Conservation (phyloP, 2,329 filamentous ascomycete genomes). For the Bipolaris oryzae region DNA sequence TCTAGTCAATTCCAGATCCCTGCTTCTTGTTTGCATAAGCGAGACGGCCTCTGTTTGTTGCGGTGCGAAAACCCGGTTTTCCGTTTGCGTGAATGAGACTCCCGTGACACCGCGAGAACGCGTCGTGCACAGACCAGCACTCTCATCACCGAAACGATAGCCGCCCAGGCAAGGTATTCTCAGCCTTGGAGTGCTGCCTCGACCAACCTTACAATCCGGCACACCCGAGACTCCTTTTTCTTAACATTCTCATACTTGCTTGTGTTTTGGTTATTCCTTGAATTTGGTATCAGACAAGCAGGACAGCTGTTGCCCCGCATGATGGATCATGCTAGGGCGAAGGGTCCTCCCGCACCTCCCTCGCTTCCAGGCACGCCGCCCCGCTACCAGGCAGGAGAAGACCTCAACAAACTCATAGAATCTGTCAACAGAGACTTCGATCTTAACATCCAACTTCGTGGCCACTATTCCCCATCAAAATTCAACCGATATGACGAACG, state of each 20-base stretch:
- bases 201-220: neutral
- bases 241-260: neutral
- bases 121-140: constrained; percentile 22
- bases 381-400: constrained; percentile 11
- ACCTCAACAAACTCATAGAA: constrained; percentile 25
- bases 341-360: constrained; percentile 16
- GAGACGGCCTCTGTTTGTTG: neutral
- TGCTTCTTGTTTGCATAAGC: neutral
- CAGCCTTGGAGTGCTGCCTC: constrained; percentile 17
- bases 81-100: constrained; percentile 5
- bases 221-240: neutral
- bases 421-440: constrained; percentile 30
- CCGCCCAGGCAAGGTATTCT: constrained; percentile 32
- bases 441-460: constrained; percentile 25
- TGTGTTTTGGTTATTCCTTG: neutral
- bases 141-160: constrained; percentile 18
- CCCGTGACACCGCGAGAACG: constrained; percentile 33
- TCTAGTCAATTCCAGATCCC: neutral
- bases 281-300: neutral
- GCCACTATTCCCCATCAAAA: constrained; percentile 31
- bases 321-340: constrained; percentile 3
- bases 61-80: neutral
- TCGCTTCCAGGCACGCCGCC: constrained; percentile 20
- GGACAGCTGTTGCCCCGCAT: constrained; percentile 8
- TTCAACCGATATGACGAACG: constrained; percentile 4